A percentile compares a stretch with the other conserved stretches of the same genome.
These are phyloP conservation scores for Chloromonas sp. DNA, from an alignment of 163 green algal species.

Conservation along the genomic window DNA sequence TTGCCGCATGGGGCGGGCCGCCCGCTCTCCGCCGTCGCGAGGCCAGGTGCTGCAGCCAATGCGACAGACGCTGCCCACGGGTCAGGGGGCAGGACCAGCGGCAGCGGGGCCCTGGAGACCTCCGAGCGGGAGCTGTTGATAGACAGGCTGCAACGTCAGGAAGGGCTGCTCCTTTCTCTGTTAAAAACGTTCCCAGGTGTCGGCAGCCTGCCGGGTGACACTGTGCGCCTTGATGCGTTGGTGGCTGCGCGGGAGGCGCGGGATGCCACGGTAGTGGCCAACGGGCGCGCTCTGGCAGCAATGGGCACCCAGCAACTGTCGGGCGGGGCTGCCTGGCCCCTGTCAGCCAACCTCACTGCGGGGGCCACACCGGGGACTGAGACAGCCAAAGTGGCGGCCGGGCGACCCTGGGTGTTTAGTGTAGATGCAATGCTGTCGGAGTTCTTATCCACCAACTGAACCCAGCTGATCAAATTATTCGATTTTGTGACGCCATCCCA, in stretches of 20 bases:
- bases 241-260: constrained; percentile 6
- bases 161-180: constrained; percentile 18
- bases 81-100: background rate
- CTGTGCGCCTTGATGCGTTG: constrained; percentile 14
- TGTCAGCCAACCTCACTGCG: constrained; percentile 7
- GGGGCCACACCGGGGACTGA: constrained; percentile 19
- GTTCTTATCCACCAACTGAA: constrained; percentile 8
- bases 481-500: no score
- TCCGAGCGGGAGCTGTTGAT: background rate
- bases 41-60: background rate
- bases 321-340: background rate
- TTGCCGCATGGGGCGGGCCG: background rate
- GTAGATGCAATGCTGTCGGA: constrained; percentile 29
- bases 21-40: background rate
- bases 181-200: constrained; percentile 26
- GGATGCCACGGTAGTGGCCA: constrained; percentile 6
- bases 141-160: constrained; percentile 3
- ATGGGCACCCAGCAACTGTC: background rate
- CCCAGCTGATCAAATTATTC: no score
- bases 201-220: constrained; percentile 11
- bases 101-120: background rate
- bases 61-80: background rate
- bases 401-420: constrained; percentile 22
- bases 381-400: constrained; percentile 12
- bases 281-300: constrained; percentile 1